Conservation (phyloP, 2,329 filamentous ascomycete species). For the Elsinoe fawcettii region DNA sequence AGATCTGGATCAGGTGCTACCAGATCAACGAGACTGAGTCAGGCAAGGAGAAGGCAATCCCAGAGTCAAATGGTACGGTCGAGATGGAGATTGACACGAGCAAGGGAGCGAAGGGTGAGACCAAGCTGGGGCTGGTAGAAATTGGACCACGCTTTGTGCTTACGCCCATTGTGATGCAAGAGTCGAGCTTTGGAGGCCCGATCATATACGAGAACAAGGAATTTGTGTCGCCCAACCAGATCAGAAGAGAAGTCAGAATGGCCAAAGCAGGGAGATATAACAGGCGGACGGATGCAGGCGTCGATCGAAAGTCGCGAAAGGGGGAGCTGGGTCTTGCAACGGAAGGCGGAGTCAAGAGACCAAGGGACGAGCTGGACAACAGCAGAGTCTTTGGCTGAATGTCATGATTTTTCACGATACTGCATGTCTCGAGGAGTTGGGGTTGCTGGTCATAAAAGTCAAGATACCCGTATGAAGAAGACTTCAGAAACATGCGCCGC, state of each 20-base stretch:
- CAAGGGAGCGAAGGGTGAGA: slow-evolving; percentile 47
- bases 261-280: slow-evolving; percentile 73
- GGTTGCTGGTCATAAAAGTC: not conserved
- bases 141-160: slow-evolving; percentile 90
- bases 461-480: not conserved
- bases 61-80: slow-evolving; percentile 18
- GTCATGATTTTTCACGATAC: not conserved
- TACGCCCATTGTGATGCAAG: slow-evolving; percentile 89
- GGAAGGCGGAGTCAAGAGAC: slow-evolving; percentile 54
- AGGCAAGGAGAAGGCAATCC: slow-evolving; percentile 36
- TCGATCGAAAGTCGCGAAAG: slow-evolving; percentile 66
- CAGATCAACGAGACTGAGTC: slow-evolving; percentile 79
- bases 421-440: not conserved
- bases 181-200: slow-evolving; percentile 89
- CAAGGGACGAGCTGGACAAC: slow-evolving; percentile 66
- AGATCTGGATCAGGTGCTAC: slow-evolving; percentile 94
- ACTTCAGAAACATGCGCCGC: not conserved
- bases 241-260: slow-evolving; percentile 70
- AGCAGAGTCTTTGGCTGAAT: slow-evolving; percentile 64
- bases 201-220: slow-evolving; percentile 98
- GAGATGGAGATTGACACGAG: slow-evolving; percentile 36
- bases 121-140: slow-evolving; percentile 77
- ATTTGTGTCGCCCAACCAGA: slow-evolving; percentile 93
- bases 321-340: slow-evolving; percentile 67
- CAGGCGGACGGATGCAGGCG: slow-evolving; percentile 62